Evolutionary conservation across 768 basidiomycete genomes (phyloP).

Genomic region (Psilocybe subaeruginosa): DNA sequence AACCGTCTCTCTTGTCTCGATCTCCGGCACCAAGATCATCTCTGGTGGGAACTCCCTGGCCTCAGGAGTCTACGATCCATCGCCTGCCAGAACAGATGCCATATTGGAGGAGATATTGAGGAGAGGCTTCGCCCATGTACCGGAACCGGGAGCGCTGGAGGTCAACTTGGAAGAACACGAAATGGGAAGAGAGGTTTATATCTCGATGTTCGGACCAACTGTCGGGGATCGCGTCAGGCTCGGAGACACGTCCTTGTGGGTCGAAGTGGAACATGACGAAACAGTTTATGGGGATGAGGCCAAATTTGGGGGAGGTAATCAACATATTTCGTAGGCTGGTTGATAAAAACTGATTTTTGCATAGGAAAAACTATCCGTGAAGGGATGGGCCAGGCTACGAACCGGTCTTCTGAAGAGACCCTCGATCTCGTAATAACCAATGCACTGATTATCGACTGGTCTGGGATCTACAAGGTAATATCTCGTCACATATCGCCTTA

Average conservation of each 20-base stretch:
- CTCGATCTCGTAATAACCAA: slow-evolving; percentile 96
- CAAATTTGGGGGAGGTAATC: slow-evolving; percentile 92
- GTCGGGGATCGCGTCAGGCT: slow-evolving; percentile 86
- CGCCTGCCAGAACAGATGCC: slow-evolving; percentile 39
- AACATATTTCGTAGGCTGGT: background rate
- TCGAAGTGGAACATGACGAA: slow-evolving; percentile 91
- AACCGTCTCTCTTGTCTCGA: slow-evolving; percentile 79
- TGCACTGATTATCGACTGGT: slow-evolving; percentile 93
- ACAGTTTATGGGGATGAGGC: slow-evolving; percentile 95
- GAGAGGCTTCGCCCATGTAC: slow-evolving; percentile 70
- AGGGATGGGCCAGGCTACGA: slow-evolving; percentile 94
- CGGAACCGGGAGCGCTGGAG: slow-evolving; percentile 64
- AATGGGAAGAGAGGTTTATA: slow-evolving; percentile 74
- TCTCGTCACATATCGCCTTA: background rate
- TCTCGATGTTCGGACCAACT: slow-evolving; percentile 96
- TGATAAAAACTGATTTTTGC: slow-evolving; percentile 10
- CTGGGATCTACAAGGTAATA: slow-evolving; percentile 88
- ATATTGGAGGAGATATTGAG: slow-evolving; percentile 53
- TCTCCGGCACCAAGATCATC: slow-evolving; percentile 72
- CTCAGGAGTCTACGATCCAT: slow-evolving; percentile 49
- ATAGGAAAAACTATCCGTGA: slow-evolving; percentile 92
- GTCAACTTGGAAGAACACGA: slow-evolving; percentile 50
- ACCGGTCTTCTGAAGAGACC: slow-evolving; percentile 62
- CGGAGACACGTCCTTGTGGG: slow-evolving; percentile 89
- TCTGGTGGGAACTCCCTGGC: slow-evolving; percentile 83